Evolutionary conservation across 1,284 basidiomycete genomes (phyloP), one percentile per base, ranked within the genome.

Genomic region (Sporisorium exsertum): DNA sequence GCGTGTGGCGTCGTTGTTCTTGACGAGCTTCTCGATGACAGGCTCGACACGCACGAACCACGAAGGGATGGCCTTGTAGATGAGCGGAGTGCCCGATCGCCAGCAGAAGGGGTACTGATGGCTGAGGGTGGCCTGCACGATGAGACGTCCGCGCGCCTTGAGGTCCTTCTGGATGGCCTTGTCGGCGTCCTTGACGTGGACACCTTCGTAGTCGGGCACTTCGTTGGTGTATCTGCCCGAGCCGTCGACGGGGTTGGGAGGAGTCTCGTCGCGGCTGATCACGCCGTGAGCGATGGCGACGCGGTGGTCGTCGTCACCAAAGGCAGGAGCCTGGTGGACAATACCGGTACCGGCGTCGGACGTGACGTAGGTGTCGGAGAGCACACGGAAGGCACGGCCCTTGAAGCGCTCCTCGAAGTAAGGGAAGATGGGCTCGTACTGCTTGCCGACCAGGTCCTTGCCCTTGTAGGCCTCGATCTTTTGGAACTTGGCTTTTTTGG

Each of bases 301-400:
- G 68, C 96, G 93, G 87, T 98, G 94, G 90, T 99, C 97, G 82
- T 99, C 97, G 84, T 98, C 97, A 89, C 97, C 97, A 83, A 97
- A 99, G 0, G 93, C 95, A 2, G 97, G 97, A 1, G 97, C 95
- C 87, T 99, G 97, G 86, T 99, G 97, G 54, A 99, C 97, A 82
- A 99, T 96, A 86, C 96, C 96, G 42, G 97, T 99, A 87, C 97
- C 96, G 63, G 95, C 94, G 15, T 91, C 90, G 77, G 92, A 93
- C 2, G 94, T 97, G 58, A 99, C 96, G 85, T 99, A 99, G 0
- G 91, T 92, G 85, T 99, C 97, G 29, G 90, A 89, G 8, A 99
- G 86, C 18, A 99, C 94, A 63, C 92, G 88, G 89, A 97, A 99
- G 0, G 94, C 96, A 76, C 90, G 91, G 86, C 95, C 94, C 86